phyloP scores from a whole-genome alignment of 2,329 filamentous ascomycete genomes.

The Hymenoscyphus albidus region DNA sequence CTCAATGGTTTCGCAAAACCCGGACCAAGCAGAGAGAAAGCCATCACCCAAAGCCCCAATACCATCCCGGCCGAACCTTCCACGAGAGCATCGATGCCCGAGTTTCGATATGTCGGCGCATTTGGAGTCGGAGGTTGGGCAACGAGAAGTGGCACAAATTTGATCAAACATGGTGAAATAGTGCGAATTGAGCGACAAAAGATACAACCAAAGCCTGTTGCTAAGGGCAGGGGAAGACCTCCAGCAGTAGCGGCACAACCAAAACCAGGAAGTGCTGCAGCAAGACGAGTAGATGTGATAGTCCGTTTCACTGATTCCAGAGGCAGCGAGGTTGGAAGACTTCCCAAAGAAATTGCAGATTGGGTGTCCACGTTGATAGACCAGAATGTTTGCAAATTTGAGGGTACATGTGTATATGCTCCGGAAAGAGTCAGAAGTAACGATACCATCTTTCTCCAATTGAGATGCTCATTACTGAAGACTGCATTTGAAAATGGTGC shows the following conservation, averaged over 20 bases:
- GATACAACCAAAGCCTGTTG: constrained; percentile 48
- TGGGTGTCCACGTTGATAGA: constrained; percentile 94
- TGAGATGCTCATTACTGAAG: constrained; percentile 71
- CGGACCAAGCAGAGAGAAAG: constrained; percentile 16
- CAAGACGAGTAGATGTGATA: constrained; percentile 73
- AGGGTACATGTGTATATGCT: constrained; percentile 83
- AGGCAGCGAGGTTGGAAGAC: constrained; percentile 79
- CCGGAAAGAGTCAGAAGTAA: constrained; percentile 83
- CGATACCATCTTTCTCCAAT: constrained; percentile 89
- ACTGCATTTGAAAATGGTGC: constrained; percentile 66
- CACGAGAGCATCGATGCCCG: constrained; percentile 39
- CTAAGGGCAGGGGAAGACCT: constrained; percentile 43
- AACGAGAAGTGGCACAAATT: constrained; percentile 71
- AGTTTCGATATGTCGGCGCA: constrained; percentile 76
- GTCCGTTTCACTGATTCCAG: constrained; percentile 81
- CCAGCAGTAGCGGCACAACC: constrained; percentile 22
- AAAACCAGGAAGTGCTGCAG: constrained; percentile 41
- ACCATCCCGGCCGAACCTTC: background rate
- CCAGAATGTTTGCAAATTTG: constrained; percentile 81
- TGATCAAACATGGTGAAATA: constrained; percentile 77
- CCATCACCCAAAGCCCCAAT: background rate
- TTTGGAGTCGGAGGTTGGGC: constrained; percentile 92
- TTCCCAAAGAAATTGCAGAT: constrained; percentile 80
- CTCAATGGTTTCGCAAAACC: constrained; percentile 29
- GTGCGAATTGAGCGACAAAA: constrained; percentile 85